Base-by-base conservation (phyloP, 352 stramenopile genomes). In the Globisporangium paddicum region DNA sequence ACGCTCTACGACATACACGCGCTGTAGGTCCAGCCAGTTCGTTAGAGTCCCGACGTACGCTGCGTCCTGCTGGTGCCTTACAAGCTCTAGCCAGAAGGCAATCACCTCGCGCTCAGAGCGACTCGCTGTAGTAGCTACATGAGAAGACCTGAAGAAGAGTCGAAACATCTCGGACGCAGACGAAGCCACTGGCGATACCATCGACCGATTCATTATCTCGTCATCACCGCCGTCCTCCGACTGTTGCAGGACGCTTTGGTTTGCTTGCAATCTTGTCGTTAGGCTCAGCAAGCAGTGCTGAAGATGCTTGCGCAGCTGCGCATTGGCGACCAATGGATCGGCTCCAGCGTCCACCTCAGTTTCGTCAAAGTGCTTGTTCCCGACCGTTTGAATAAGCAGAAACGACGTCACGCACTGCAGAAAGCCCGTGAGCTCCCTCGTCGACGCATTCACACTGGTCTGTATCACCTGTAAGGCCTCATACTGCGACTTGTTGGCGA, bases 1-100 rank as follows among this genome's bases (percentile, higher is more conserved):
- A 14, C 61, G 63, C 55, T 78, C 72, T 26, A 65, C 60, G 5
- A 79, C 42, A 30, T 63, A 82, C 2, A 82, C 57, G 5, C 62
- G 54, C 30, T 82, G 73, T 18, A 77, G 41, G 5, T 72, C 60
- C n/a, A 82, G 21, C 40, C 76, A 64, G 16, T 49, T 21, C 6
- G 30, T 23, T 34, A 68, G 37, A 11, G 26, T 37, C 3, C 50
- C 32, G 38, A 75, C 46, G 28, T 66, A 55, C 28, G 32, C 38
- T 21, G 54, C 23, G 7, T 77, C 23, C 4, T 67, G 60, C 34
- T 68, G 57, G n/a, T 34, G 50, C 14, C 26, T 49, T 9, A 9
- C 13, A 9, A 68, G 55, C 10, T 46, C 41, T n/a, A 56, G 25
- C 57, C 57, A 64, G 19, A 68, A 64, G n/a, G 62, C 40, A 34